phyloP scores from a whole-genome alignment of 2,329 filamentous ascomycete species.

The Acrocalymma vagum region DNA sequence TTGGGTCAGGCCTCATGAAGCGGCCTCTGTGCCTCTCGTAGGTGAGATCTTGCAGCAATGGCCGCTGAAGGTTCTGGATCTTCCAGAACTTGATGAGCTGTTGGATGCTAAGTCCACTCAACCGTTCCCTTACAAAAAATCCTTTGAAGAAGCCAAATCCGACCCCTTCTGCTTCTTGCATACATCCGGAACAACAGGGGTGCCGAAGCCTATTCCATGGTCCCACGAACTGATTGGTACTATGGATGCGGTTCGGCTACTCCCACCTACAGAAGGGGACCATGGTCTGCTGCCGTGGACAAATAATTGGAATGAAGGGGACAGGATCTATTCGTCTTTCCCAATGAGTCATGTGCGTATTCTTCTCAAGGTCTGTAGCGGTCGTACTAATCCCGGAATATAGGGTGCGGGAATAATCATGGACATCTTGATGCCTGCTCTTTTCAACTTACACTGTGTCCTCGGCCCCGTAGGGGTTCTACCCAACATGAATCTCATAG shows the following conservation, averaged over 20 bases:
- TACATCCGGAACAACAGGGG: slow-evolving; percentile 46
- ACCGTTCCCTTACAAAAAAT: slow-evolving; percentile 21
- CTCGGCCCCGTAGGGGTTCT: slow-evolving; percentile 46
- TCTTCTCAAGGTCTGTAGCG: not conserved
- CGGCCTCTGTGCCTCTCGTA: slow-evolving; percentile 12
- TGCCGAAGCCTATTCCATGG: slow-evolving; percentile 44
- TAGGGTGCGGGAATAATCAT: slow-evolving; percentile 54
- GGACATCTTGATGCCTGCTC: slow-evolving; percentile 49
- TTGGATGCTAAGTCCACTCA: slow-evolving; percentile 14
- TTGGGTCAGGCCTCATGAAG: slow-evolving; percentile 21
- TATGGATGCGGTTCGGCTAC: slow-evolving; percentile 48
- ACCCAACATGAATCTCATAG: slow-evolving; percentile 48
- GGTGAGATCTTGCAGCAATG: slow-evolving; percentile 14
- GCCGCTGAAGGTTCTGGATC: slow-evolving; percentile 18
- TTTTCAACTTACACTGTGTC: slow-evolving; percentile 48
- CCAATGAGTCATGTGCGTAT: slow-evolving; percentile 47
- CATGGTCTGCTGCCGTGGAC: slow-evolving; percentile 27
- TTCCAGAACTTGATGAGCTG: slow-evolving; percentile 22
- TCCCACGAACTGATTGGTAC: slow-evolving; percentile 44
- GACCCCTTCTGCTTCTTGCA: slow-evolving; percentile 42
- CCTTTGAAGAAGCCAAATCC: slow-evolving; percentile 26
- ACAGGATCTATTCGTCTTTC: slow-evolving; percentile 40
- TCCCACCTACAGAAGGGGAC: slow-evolving; percentile 43
- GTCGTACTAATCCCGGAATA: not conserved
- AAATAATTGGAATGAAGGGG: slow-evolving; percentile 27